Conservation (phyloP, 2,329 filamentous ascomycete species). For the Penicillium sclerotiorum region DNA sequence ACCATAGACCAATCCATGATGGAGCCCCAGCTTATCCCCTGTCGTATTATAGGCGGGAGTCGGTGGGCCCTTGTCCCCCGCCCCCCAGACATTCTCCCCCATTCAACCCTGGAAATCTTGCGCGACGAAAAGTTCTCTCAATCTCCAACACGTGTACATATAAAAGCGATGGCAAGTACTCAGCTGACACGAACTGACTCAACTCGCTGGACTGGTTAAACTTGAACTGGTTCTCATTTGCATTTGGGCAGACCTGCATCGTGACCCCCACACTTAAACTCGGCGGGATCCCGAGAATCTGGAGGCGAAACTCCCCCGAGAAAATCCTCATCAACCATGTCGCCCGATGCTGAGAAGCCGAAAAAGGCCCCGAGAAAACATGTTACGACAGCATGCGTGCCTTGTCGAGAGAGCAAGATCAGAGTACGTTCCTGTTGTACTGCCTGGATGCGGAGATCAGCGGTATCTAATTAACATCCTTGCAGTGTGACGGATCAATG, state of each 20-base stretch:
- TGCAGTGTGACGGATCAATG: constrained; percentile 41
- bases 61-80: constrained; percentile 22
- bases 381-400: constrained; percentile 49
- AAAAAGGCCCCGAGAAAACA: constrained; percentile 43
- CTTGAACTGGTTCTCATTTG: too few relatives aligned
- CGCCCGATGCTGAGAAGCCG: constrained; percentile 28
- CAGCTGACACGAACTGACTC: constrained; percentile 10
- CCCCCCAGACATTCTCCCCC: constrained; percentile 12
- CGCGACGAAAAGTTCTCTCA: too few relatives aligned
- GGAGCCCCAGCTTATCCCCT: constrained; percentile 17
- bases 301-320: background rate
- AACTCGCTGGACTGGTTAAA: constrained; percentile 1
- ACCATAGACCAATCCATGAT: too few relatives aligned
- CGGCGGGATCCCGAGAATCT: constrained; percentile 7
- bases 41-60: constrained; percentile 23
- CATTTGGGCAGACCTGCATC: too few relatives aligned
- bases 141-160: background rate
- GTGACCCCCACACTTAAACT: constrained; percentile 6
- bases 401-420: constrained; percentile 50
- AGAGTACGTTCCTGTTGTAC: constrained; percentile 33
- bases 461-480: constrained; percentile 7
- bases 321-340: constrained; percentile 21
- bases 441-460: background rate
- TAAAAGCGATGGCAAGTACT: constrained; percentile 7
- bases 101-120: background rate